Evolutionary conservation across 2,329 filamentous ascomycete genomes (phyloP), one percentile per base, ranked within the genome.

Genomic region (Sodiomyces alkalinus): DNA sequence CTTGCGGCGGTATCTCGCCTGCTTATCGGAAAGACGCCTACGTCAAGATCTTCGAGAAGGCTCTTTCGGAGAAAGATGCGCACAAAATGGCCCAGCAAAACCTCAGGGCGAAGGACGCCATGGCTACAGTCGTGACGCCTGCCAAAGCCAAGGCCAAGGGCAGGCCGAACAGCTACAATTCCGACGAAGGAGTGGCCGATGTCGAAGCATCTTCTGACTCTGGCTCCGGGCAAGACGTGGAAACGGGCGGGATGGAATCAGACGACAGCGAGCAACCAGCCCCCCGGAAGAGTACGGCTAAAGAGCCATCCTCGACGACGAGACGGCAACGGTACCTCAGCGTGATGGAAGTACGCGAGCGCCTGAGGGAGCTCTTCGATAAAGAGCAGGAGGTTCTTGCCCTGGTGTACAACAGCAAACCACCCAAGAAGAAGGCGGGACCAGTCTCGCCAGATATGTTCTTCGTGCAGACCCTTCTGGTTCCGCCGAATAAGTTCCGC

Each of bases 41-140:
- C 43, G 79, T 86, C 46, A 98, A 96, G 53, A 85, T 98, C 30
- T 98, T 96, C 52, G 77, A 87, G 47, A 90, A 80, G 46, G 62
- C 79, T 2, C 57, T 94, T 32, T 69, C 65, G 26, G 54, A 65
- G 26, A 92, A 92, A 50, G 74, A 90, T 19, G 73, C 74, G 47
- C 67, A 73, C 22, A 74, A 77, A 36, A 92, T 92, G 79, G 66
- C 74, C 3, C 72, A 80, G 34, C 60, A 59, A 26, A 64, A 60
- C 28, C 69, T 85, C 46, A 76, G 74, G 41, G 61, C 71, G 19
- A 64, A 67, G 28, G 81, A 90, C 46, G 76, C 80, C 4, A 61
- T 92, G 41, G 52, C 80, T 9, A n/a, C n/a, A n/a, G 60, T 92
- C 41, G 52, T 79, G 9, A 23, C 39, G 32, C 15, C 34, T 17